Base-by-base conservation (phyloP, 805 yeast genomes). In the Yarrowia sp. region DNA sequence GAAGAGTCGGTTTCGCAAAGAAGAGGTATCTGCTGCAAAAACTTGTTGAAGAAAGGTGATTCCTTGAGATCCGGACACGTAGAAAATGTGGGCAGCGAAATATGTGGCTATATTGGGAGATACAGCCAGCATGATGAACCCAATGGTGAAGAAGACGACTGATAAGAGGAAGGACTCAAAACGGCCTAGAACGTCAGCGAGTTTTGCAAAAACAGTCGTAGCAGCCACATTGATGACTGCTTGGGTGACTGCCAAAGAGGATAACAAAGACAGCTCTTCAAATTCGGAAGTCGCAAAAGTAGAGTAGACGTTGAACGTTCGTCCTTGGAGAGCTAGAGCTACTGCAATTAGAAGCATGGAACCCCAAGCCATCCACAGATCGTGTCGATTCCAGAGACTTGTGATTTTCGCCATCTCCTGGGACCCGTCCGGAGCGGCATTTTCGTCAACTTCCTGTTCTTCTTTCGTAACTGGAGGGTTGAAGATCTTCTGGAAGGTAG, bases 271-370 rank as follows among this genome's bases (percentile, higher is more conserved):
- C 69, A 80, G 83, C 43, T 76, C 75, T 43, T 75, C 73, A 70
- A 81, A 80, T 5, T 76, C 72, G 32, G 82, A 79, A 3, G 83
- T 78, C 10, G 83, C 84, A 68, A 75, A 78, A 14, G 83, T 82
- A 3, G 74, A 69, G 55, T 50, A 70, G 22, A 46, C 50, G 14
- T 45, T 40, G 36, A 55, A 36, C 10, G 69, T 56, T 4, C 46
- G 46, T 8, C 26, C 35, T 19, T 52, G 50, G 7, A 67, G 59
- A 22, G 69, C 67, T 45, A 67, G 41, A 12, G 67, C 67, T 1
- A 58, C 48, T 1, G 70, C 48, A 19, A 69, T 40, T 14, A 66
- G 46, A 49, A 48, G 35, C 35, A 69, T 66, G 8, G 59, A 40
- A 19, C 45, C 43, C 70, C 69, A 66, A 8, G 69, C 67, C 5